These are phyloP conservation scores for Aspergillus ustus DNA, from an alignment of 2,329 filamentous ascomycete genomes.

Conservation along the genomic window DNA sequence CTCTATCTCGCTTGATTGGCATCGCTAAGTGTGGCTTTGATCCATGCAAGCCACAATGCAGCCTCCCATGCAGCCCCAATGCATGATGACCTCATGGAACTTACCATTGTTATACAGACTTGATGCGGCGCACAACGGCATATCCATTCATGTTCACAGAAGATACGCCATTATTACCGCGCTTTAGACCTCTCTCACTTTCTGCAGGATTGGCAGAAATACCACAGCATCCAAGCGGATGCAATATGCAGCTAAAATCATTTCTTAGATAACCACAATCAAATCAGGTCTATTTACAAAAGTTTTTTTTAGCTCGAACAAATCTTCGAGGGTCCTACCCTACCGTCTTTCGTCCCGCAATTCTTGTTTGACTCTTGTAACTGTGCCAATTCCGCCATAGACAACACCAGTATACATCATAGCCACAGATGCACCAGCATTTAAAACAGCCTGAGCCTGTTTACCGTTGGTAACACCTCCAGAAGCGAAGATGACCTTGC, in stretches of 20 bases:
- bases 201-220: background rate
- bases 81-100: conserved; percentile 13
- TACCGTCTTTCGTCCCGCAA: conserved; percentile 42
- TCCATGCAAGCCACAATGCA: conserved; percentile 7
- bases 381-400: conserved; percentile 66
- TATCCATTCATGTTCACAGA: background rate
- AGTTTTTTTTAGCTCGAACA: background rate
- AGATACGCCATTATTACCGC: background rate
- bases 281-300: background rate
- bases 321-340: background rate
- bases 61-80: conserved; percentile 2
- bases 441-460: conserved; percentile 79
- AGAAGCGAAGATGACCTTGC: conserved; percentile 88
- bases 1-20: background rate
- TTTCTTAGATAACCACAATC: background rate
- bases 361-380: conserved; percentile 57
- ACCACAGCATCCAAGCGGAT: background rate
- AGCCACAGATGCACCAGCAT: conserved; percentile 86
- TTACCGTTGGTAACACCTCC: conserved; percentile 89
- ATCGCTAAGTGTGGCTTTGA: background rate
- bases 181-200: background rate
- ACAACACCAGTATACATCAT: conserved; percentile 86
- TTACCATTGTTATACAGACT: background rate
- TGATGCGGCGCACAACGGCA: background rate
- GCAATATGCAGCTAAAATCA: background rate